Evolutionary conservation across 1,139 yeast genomes (phyloP).

Genomic region (Candida sp.): DNA sequence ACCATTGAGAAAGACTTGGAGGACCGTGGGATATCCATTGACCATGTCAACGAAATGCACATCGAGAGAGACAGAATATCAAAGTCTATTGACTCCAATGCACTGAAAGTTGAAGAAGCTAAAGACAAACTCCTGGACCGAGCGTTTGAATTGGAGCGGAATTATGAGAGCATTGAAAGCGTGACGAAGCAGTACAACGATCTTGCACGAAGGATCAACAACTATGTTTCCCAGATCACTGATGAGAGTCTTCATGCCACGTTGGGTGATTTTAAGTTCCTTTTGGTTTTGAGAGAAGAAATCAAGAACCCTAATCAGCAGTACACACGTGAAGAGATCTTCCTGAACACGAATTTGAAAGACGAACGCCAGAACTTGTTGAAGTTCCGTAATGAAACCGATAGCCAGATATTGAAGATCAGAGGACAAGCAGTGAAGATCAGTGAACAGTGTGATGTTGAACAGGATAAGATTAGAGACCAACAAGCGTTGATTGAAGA

Average conservation of each 20-base stretch:
- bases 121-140: constrained; percentile 44
- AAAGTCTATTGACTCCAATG: constrained; percentile 56
- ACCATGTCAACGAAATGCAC: constrained; percentile 65
- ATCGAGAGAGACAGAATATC: constrained; percentile 63
- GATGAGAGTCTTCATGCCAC: constrained; percentile 7
- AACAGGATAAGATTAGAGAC: constrained; percentile 7
- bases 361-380: constrained; percentile 45
- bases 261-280: constrained; percentile 24
- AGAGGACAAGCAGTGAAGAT: constrained; percentile 1
- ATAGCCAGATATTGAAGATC: constrained; percentile 1
- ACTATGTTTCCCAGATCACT: constrained; percentile 9
- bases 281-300: constrained; percentile 32
- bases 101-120: constrained; percentile 41
- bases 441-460: constrained; percentile 7
- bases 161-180: constrained; percentile 54
- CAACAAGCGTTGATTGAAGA: constrained; percentile 28
- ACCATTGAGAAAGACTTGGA: constrained; percentile 52
- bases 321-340: constrained; percentile 31
- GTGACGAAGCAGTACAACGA: constrained; percentile 60
- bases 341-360: constrained; percentile 36
- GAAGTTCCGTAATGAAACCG: constrained; percentile 50
- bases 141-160: constrained; percentile 50
- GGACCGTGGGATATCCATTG: constrained; percentile 61
- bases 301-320: constrained; percentile 22
- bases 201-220: constrained; percentile 50